phyloP scores from a whole-genome alignment of 1,139 yeast species.

The Yamadazyma diddensiae region DNA sequence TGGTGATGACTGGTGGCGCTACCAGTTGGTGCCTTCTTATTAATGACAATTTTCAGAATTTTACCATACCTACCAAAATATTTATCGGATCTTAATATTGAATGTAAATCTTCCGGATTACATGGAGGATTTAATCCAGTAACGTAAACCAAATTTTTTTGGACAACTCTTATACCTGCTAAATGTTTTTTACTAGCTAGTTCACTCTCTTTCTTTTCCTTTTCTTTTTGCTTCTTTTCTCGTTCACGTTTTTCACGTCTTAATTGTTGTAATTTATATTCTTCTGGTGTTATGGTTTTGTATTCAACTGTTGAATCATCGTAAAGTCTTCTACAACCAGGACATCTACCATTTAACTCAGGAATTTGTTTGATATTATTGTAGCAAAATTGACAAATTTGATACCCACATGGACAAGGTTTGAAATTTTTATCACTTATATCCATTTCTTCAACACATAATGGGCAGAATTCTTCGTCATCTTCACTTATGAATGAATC shows the following conservation, averaged over 20 bases:
- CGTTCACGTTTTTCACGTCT: conserved; percentile 78
- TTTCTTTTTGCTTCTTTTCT: conserved; percentile 85
- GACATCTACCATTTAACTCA: conserved; percentile 92
- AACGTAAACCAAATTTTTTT: conserved; percentile 94
- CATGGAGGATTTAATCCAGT: conserved; percentile 93
- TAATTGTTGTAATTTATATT: conserved; percentile 72
- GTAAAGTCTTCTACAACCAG: conserved; percentile 93
- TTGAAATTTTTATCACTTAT: conserved; percentile 92
- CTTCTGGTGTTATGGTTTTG: conserved; percentile 79
- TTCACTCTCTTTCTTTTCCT: conserved; percentile 89
- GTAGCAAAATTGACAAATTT: conserved; percentile 96
- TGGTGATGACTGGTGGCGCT: conserved; percentile 33
- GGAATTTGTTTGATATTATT: conserved; percentile 95
- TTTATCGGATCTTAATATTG: conserved; percentile 81
- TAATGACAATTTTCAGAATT: conserved; percentile 90
- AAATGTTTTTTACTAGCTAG: conserved; percentile 86
- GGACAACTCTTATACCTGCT: conserved; percentile 96
- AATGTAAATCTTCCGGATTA: conserved; percentile 83
- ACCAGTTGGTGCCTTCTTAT: conserved; percentile 63
- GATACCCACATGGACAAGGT: conserved; percentile 99
- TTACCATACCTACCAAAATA: conserved; percentile 98
- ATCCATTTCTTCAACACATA: conserved; percentile 97
- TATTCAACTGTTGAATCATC: conserved; percentile 93
- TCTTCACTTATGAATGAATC: conserved; percentile 69
- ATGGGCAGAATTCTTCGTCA: conserved; percentile 83